Conservation (phyloP, 495 filamentous ascomycete genomes). For the Durotheca rogersii region DNA sequence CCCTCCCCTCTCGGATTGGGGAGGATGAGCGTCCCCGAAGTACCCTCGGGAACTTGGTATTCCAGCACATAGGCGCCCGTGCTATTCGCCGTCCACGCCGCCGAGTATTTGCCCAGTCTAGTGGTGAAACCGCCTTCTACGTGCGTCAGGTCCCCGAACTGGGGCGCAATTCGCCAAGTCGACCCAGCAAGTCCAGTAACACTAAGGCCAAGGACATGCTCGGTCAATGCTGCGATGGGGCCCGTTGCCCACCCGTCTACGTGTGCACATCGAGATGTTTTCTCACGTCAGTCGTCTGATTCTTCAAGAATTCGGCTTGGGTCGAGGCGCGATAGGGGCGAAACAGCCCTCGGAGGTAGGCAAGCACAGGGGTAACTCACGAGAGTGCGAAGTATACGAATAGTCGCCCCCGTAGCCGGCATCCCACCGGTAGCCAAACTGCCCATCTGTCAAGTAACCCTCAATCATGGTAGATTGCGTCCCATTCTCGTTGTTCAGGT, state of each 20-base stretch:
- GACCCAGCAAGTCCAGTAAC: slow-evolving; percentile 51
- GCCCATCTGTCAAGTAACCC: slow-evolving; percentile 59
- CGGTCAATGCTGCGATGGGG: slow-evolving; percentile 58
- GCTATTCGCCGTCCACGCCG: slow-evolving; percentile 8
- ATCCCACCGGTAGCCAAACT: slow-evolving; percentile 59
- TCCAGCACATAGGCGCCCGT: slow-evolving; percentile 13
- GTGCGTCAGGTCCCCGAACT: slow-evolving; percentile 56
- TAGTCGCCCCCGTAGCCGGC: slow-evolving; percentile 51
- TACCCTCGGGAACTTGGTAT: slow-evolving; percentile 15
- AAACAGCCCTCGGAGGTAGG: background rate
- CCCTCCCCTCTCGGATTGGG: slow-evolving; percentile 2
- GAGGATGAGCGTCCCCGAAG: slow-evolving; percentile 18
- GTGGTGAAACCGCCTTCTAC: slow-evolving; percentile 62
- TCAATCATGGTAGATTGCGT: slow-evolving; percentile 66
- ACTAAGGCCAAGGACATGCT: slow-evolving; percentile 58
- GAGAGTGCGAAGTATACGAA: slow-evolving; percentile 58
- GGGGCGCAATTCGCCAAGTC: slow-evolving; percentile 59
- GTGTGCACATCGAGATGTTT: slow-evolving; percentile 9
- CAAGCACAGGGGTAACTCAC: slow-evolving; percentile 29
- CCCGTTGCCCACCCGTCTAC: slow-evolving; percentile 60
- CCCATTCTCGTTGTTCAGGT: slow-evolving; percentile 60
- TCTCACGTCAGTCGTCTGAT: slow-evolving; percentile 4
- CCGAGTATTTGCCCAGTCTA: slow-evolving; percentile 49
- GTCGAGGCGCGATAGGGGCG: background rate
- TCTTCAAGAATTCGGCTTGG: background rate